Percentiles rank a stretch among this genome's conserved stretches.
phyloP scores from a whole-genome alignment of 331 rosid species.

The Malus hybrid region DNA sequence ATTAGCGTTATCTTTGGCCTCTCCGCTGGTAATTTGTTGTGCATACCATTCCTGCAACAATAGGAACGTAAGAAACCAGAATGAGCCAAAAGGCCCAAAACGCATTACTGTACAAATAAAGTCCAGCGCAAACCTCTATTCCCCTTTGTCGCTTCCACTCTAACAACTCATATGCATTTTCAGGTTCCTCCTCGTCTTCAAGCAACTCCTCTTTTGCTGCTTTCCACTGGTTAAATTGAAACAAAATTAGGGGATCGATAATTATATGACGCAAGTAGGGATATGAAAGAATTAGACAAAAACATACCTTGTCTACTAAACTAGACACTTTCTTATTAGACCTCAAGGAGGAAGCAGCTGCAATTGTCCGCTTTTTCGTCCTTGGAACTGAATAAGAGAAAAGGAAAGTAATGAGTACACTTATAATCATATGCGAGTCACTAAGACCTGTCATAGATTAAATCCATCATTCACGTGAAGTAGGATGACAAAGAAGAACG shows the following conservation, averaged over 20 bases:
- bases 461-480: not conserved
- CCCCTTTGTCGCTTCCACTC: slow-evolving; percentile 89
- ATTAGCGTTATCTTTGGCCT: slow-evolving; percentile 53
- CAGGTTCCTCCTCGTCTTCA: slow-evolving; percentile 91
- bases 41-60: slow-evolving; percentile 47
- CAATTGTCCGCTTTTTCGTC: slow-evolving; percentile 53
- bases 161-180: slow-evolving; percentile 53
- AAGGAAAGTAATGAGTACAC: not conserved
- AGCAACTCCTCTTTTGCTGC: slow-evolving; percentile 96
- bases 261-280: not conserved
- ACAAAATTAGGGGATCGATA: not conserved
- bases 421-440: not conserved
- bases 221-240: slow-evolving; percentile 57
- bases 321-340: slow-evolving; percentile 91
- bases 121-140: slow-evolving; percentile 58
- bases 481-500: not conserved
- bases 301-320: slow-evolving; percentile 75
- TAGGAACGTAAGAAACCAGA: slow-evolving; percentile 23
- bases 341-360: slow-evolving; percentile 76
- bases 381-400: slow-evolving; percentile 41
- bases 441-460: not conserved
- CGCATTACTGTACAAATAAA: not conserved
- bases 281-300: not conserved
- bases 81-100: not conserved
- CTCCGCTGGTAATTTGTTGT: slow-evolving; percentile 52